Conservation (phyloP, 345 rosid species). For the Pistacia integerrima region DNA sequence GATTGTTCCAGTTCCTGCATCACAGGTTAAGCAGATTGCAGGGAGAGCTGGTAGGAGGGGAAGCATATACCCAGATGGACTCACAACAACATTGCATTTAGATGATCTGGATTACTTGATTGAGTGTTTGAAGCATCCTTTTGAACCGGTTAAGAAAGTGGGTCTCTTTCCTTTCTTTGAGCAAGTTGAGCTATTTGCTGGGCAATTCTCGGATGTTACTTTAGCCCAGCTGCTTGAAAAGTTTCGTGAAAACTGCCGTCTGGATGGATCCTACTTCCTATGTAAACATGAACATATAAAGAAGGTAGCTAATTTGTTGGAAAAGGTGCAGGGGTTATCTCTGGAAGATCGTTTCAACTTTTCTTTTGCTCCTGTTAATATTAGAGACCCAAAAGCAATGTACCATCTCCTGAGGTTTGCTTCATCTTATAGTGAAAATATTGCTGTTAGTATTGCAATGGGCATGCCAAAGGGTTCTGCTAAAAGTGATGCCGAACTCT, state of each 20-base stretch:
- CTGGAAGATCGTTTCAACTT: slow-evolving; percentile 91
- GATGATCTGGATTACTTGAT: slow-evolving; percentile 77
- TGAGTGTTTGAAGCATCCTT: slow-evolving; percentile 86
- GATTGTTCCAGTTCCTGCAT: slow-evolving; percentile 75
- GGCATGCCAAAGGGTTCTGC: slow-evolving; percentile 93
- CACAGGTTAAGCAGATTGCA: slow-evolving; percentile 94
- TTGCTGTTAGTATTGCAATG: slow-evolving; percentile 80
- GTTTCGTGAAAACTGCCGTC: slow-evolving; percentile 76
- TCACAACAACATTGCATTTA: slow-evolving; percentile 69
- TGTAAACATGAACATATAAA: slow-evolving; percentile 80
- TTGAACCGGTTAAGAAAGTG: slow-evolving; percentile 72
- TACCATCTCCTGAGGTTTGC: slow-evolving; percentile 80
- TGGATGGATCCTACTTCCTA: slow-evolving; percentile 86
- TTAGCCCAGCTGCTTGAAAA: slow-evolving; percentile 70
- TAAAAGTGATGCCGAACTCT: slow-evolving; percentile 70
- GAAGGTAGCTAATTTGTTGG: slow-evolving; percentile 95
- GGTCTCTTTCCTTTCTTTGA: slow-evolving; percentile 93
- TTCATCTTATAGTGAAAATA: slow-evolving; percentile 60
- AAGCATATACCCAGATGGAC: slow-evolving; percentile 86
- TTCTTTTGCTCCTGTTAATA: slow-evolving; percentile 91
- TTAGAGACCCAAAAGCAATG: slow-evolving; percentile 92
- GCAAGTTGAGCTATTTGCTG: slow-evolving; percentile 90
- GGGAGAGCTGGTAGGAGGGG: slow-evolving; percentile 99
- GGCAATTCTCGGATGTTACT: slow-evolving; percentile 53
- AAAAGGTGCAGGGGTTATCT: slow-evolving; percentile 73